A percentile compares a stretch with the other conserved stretches of the same genome.
These are phyloP conservation scores for Otatea glauca DNA, from an alignment of 176 grass and related monocot species.

Conservation along the genomic window DNA sequence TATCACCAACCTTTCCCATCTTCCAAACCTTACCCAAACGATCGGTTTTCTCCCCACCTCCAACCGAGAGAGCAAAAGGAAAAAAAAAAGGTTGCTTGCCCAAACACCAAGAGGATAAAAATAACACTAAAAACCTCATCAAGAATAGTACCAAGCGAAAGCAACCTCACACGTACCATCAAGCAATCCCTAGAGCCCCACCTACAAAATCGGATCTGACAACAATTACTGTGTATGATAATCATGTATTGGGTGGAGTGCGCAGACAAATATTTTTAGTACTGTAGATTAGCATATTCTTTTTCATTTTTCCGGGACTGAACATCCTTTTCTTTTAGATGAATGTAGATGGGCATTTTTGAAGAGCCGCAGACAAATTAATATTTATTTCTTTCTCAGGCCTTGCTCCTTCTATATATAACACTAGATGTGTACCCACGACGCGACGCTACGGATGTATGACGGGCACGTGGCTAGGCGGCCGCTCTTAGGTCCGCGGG, in stretches of 20 bases:
- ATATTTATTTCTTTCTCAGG: too few species aligned
- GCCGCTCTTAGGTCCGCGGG: too few species aligned
- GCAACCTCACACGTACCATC: slow-evolving; percentile 26
- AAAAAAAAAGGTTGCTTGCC: background rate
- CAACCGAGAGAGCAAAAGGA: background rate
- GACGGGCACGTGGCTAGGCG: too few species aligned
- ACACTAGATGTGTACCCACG: too few species aligned
- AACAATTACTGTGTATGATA: background rate
- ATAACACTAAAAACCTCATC: slow-evolving; percentile 13
- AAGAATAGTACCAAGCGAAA: slow-evolving; percentile 14
- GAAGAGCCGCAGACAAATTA: background rate
- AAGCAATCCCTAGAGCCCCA: background rate
- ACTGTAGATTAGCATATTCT: too few species aligned
- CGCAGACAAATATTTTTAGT: too few species aligned
- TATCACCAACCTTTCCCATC: background rate
- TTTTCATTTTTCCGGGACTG: too few species aligned
- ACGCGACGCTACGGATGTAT: too few species aligned
- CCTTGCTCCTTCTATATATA: too few species aligned
- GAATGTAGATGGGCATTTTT: background rate
- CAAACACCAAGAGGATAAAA: background rate
- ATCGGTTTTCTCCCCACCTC: background rate
- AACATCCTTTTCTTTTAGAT: too few species aligned
- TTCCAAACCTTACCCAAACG: background rate
- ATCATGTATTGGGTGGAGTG: too few species aligned
- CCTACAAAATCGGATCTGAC: background rate